Evolutionary conservation across 2,329 filamentous ascomycete species (phyloP).

Genomic region (Talaromyces albobiverticillius): DNA sequence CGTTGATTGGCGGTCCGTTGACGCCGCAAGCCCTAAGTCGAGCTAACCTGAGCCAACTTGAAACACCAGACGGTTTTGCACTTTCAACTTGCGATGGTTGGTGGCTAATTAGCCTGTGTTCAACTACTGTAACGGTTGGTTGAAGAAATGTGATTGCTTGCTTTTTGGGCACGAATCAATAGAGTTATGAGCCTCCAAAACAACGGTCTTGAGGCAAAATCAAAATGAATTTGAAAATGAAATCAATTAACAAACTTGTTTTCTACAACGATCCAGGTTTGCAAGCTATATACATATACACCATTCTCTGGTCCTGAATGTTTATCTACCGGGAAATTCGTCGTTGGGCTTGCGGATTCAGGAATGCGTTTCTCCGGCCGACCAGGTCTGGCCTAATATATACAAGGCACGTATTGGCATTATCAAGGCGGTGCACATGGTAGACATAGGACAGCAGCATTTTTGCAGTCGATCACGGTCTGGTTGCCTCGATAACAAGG

Average conservation of each 20-base stretch:
- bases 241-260: background rate
- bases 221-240: too few relatives aligned
- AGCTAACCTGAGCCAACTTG: background rate
- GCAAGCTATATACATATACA: background rate
- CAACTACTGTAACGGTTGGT: too few relatives aligned
- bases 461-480: background rate
- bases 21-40: conserved; percentile 3
- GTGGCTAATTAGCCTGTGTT: too few relatives aligned
- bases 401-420: background rate
- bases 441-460: too few relatives aligned
- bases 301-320: background rate
- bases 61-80: conserved; percentile 2
- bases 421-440: background rate
- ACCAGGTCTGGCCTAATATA: background rate
- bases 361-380: background rate
- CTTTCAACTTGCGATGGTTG: too few relatives aligned
- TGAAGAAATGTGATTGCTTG: background rate
- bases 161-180: background rate
- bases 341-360: background rate
- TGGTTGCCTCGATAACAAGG: background rate
- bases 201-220: background rate
- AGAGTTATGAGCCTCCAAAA: background rate
- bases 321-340: background rate
- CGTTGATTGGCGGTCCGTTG: conserved; percentile 3
- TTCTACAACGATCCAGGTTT: background rate